A percentile compares a stretch with the other conserved stretches of the same genome.
phyloP scores from a whole-genome alignment of 495 filamentous ascomycete genomes.

The Amphirosellinia nigrospora region DNA sequence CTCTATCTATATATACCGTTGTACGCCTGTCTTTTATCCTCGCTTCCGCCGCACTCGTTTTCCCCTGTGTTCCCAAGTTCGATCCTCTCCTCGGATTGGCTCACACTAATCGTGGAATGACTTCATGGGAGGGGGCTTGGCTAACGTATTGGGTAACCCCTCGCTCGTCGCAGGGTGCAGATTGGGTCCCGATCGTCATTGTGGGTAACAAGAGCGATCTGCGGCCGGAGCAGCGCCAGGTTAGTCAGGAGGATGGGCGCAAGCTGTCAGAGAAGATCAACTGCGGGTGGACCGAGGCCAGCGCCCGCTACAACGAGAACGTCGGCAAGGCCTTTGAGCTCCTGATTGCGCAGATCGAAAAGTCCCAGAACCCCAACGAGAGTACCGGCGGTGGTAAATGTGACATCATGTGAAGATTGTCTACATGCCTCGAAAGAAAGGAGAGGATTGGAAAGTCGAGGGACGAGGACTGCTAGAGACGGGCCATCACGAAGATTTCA shows the following conservation, averaged over 20 bases:
- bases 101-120: constrained; percentile 15
- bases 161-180: constrained; percentile 71
- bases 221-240: constrained; percentile 89
- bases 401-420: constrained; percentile 71
- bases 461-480: background rate
- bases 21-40: background rate
- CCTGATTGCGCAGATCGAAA: constrained; percentile 94
- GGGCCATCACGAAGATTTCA: constrained; percentile 11
- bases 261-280: constrained; percentile 82
- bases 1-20: too few species aligned
- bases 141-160: constrained; percentile 14
- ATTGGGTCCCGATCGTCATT: constrained; percentile 89
- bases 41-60: background rate
- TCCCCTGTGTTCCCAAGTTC: constrained; percentile 33
- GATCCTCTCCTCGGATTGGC: constrained; percentile 8
- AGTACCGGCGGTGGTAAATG: constrained; percentile 82
- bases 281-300: constrained; percentile 94
- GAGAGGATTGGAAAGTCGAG: background rate
- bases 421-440: background rate
- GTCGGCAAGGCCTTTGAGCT: constrained; percentile 92
- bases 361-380: constrained; percentile 87
- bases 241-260: constrained; percentile 81
- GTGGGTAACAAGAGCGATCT: constrained; percentile 98
- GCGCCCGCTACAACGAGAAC: constrained; percentile 91
- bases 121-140: constrained; percentile 6